phyloP scores from a whole-genome alignment of 768 basidiomycete species.

The Glaciozyma antarctica region DNA sequence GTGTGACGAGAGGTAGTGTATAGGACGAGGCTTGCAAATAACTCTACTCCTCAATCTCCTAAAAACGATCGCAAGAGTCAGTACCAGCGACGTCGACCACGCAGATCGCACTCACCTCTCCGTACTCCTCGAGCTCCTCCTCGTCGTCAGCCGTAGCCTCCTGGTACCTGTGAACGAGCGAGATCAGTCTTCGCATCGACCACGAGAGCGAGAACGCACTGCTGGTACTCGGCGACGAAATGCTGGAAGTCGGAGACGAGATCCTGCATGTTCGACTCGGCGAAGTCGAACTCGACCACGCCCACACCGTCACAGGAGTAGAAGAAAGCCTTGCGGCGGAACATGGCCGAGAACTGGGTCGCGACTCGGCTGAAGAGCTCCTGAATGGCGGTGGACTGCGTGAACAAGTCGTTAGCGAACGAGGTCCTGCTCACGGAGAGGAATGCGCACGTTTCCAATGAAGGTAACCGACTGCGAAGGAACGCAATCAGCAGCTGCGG shows the following conservation, averaged over 20 bases:
- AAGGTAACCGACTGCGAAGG: slow-evolving; percentile 43
- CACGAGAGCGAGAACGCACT: too few relatives aligned
- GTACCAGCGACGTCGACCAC: too few relatives aligned
- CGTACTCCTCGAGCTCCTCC: slow-evolving; percentile 1
- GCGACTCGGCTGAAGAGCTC: slow-evolving; percentile 71
- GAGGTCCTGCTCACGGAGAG: not conserved
- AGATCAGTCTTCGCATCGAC: too few relatives aligned
- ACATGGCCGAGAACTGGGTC: slow-evolving; percentile 67
- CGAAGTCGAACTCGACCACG: slow-evolving; percentile 96
- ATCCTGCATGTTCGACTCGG: slow-evolving; percentile 93
- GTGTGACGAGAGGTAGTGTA: too few relatives aligned
- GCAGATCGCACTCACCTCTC: not conserved
- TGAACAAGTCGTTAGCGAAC: not conserved
- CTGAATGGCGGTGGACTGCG: slow-evolving; percentile 51
- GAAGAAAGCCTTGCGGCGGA: slow-evolving; percentile 70
- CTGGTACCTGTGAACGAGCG: not conserved
- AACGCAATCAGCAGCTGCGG: slow-evolving; percentile 40
- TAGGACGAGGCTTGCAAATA: too few relatives aligned
- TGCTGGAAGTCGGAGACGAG: slow-evolving; percentile 96
- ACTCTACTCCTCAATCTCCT: too few relatives aligned
- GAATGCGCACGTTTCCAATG: slow-evolving; percentile 39
- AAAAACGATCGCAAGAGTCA: too few relatives aligned
- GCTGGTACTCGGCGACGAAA: slow-evolving; percentile 12
- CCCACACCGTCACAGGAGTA: slow-evolving; percentile 89
- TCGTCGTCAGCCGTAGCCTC: slow-evolving; percentile 19